Evolutionary conservation across 768 basidiomycete species (phyloP).

Genomic region (Russula emetica): DNA sequence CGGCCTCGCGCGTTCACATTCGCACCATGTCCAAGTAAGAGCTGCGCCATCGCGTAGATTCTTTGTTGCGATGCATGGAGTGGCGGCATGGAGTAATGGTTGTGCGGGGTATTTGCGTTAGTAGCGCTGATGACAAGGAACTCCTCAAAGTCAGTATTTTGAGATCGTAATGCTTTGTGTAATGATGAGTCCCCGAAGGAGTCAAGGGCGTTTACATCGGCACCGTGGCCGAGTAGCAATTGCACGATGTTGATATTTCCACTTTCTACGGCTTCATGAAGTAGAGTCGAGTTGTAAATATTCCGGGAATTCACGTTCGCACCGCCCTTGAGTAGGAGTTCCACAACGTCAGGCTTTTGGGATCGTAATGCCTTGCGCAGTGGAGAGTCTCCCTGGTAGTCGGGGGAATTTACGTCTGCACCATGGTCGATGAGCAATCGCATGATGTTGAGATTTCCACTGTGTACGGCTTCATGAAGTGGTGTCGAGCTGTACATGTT

Average conservation of each 20-base stretch:
- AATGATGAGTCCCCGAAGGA: no score
- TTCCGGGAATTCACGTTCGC: no score
- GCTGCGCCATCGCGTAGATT: not conserved
- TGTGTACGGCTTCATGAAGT: not conserved
- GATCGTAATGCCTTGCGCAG: not conserved
- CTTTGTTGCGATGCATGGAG: not conserved
- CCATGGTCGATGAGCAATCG: not conserved
- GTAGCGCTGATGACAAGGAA: no score
- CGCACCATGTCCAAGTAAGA: not conserved
- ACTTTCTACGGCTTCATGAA: no score
- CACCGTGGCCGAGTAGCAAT: not conserved
- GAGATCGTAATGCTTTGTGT: no score
- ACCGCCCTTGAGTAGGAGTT: not conserved
- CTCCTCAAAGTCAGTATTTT: no score
- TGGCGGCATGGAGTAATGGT: not conserved
- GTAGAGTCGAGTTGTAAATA: no score
- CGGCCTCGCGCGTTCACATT: not conserved
- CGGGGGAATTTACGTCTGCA: not conserved
- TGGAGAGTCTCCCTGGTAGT: not conserved
- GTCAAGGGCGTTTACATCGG: no score
- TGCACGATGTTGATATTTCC: not conserved
- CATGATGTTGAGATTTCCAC: not conserved
- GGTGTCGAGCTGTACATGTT: not conserved
- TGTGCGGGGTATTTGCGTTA: not conserved
- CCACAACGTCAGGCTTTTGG: not conserved